Base-by-base conservation (phyloP, 2,329 filamentous ascomycete genomes). In the Claviceps sp. region DNA sequence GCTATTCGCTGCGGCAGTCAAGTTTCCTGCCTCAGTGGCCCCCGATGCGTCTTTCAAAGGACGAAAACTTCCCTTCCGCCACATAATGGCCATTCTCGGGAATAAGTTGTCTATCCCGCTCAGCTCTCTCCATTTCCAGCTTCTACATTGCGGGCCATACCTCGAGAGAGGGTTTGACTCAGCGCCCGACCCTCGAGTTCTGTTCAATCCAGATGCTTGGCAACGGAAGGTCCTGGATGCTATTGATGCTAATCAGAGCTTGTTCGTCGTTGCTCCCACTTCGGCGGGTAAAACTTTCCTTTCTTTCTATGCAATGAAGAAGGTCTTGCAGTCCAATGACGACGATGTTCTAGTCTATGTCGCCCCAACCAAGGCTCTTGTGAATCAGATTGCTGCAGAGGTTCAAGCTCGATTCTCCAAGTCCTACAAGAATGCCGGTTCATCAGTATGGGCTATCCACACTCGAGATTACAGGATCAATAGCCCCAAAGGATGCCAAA, bases 201-300 rank as follows among this genome's bases (percentile, higher is more conserved):
- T 68, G 1, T 91, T 91, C 61, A 68, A 82, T 4, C 86, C 86
- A 1, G 86, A 91, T 68, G 78, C 76, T 3, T 91, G 86, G 86
- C 86, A 91, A 65, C 71, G 83, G 51, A 72, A 79, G 39, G 85
- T 90, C 0, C 71, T 91, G 0, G 83, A 91, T 55, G 77, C 79
- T 40, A 82, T 90, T 39, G 86, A 91, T 62, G 74, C 73, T 0
- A 72, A 85, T 50, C 77, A 81, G 56, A 88, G 83, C 57, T 68
- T 88, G 0, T 82, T 90, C 53, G 83, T 88, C 0, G 80, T 90
- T 8, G 86, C 86, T 0, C 86, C 86, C 0, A 91, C 86, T 0
- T 86, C 82, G 23, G 82, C 86, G 0, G 86, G 86, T 56, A 91
- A 90, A 64, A 91, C 86, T 0, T 91, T 90, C 63, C 90, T 90